Percentiles rank a stretch among this genome's conserved stretches.
Conservation (phyloP, 2,329 filamentous ascomycete species). For the Pseudogymnoascus sp. region DNA sequence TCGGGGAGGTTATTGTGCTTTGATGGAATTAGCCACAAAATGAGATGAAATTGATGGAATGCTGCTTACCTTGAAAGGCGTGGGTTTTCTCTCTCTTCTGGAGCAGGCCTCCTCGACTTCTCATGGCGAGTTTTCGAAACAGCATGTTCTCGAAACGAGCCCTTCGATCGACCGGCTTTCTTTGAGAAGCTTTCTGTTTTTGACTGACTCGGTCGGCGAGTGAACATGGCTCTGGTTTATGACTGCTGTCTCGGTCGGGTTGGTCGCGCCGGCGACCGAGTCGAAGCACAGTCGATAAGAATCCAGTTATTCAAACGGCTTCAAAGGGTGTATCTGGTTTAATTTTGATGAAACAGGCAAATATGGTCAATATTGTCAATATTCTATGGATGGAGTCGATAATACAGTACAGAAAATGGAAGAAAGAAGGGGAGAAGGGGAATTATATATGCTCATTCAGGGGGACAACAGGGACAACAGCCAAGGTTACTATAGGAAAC, state of each 20-base stretch:
- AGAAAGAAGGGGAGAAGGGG: background rate
- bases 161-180: constrained; percentile 22
- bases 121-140: constrained; percentile 30
- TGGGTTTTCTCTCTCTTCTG: constrained; percentile 20
- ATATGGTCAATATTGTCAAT: constrained; percentile 7
- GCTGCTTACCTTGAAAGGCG: constrained; percentile 21
- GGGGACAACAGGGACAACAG: background rate
- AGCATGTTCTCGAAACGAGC: constrained; percentile 31
- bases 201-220: constrained; percentile 18
- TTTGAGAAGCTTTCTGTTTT: constrained; percentile 29
- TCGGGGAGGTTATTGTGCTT: constrained; percentile 56
- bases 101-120: constrained; percentile 23
- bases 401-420: background rate
- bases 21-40: background rate
- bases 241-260: constrained; percentile 5
- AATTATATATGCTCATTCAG: constrained; percentile 8
- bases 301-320: background rate
- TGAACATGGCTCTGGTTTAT: constrained; percentile 16
- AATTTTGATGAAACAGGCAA: constrained; percentile 1
- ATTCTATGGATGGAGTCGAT: background rate
- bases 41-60: background rate
- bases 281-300: background rate
- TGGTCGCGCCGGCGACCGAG: constrained; percentile 1
- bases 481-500: constrained; percentile 10
- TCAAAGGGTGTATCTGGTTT: background rate